Conservation (phyloP, 148 eudicot species). For the Spergularia marina region DNA sequence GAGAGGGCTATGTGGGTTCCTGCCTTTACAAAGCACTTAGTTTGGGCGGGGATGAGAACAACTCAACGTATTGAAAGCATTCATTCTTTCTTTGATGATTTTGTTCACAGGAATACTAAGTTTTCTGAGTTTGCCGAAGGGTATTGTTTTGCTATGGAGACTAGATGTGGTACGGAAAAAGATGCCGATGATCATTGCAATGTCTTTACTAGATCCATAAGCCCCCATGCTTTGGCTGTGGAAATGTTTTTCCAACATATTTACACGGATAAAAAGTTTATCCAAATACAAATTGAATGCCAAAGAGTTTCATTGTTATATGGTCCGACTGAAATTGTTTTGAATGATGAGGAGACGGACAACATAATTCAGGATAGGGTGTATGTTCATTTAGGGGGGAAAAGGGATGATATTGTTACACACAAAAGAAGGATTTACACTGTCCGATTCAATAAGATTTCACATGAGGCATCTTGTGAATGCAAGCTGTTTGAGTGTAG, state of each 20-base stretch:
- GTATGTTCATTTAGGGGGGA: background rate
- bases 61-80: background rate
- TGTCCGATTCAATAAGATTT: background rate
- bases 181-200: background rate
- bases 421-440: background rate
- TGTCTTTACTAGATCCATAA: background rate
- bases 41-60: conserved; percentile 6
- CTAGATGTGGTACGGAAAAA: background rate
- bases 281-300: background rate
- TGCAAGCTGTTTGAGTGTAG: conserved; percentile 3
- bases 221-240: background rate
- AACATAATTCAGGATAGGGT: background rate
- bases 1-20: conserved; percentile 12
- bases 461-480: too few relatives aligned
- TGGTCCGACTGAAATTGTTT: background rate
- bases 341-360: background rate
- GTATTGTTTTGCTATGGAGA: conserved; percentile 1
- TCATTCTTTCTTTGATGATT: background rate
- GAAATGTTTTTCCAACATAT: background rate
- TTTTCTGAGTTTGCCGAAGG: background rate
- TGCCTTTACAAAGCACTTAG: background rate
- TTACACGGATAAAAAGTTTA: conserved; percentile 4
- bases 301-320: background rate
- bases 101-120: background rate
- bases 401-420: background rate